Percentiles rank a stretch among this genome's conserved stretches.
Evolutionary conservation across 352 stramenopile genomes (phyloP).

Genomic region (Pythium periplocum): DNA sequence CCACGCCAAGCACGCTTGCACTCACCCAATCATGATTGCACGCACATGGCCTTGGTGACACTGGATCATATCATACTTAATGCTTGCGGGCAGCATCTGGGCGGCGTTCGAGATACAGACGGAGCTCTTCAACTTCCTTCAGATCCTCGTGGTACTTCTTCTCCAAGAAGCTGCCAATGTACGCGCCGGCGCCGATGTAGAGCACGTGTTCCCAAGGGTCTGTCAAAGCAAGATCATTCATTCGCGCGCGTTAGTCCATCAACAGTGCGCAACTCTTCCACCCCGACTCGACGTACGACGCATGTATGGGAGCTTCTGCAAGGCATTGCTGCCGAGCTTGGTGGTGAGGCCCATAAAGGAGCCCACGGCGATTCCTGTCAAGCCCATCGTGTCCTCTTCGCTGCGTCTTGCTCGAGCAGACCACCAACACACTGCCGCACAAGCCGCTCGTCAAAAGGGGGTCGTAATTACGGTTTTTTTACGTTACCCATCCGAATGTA

Average conservation of each 20-base stretch:
- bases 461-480: too few species aligned
- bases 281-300: constrained; percentile 44
- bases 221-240: constrained; percentile 8
- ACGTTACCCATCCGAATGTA: too few species aligned
- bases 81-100: constrained; percentile 45
- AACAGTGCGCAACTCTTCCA: too few species aligned
- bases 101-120: constrained; percentile 63
- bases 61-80: constrained; percentile 22
- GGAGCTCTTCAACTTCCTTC: constrained; percentile 72
- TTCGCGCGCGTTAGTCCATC: too few species aligned
- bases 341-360: constrained; percentile 74
- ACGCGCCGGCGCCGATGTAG: constrained; percentile 61
- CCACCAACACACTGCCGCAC: constrained; percentile 1
- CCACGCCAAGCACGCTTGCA: too few species aligned
- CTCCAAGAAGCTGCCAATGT: constrained; percentile 52
- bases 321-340: constrained; percentile 76
- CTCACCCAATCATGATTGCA: too few species aligned
- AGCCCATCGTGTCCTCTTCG: constrained; percentile 40
- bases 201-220: constrained; percentile 80
- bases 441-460: background rate
- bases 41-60: background rate
- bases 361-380: constrained; percentile 61
- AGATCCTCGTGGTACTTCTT: constrained; percentile 74
- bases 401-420: constrained; percentile 7
- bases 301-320: constrained; percentile 83